Evolutionary conservation across 306 rosid genomes (phyloP), one percentile per base, ranked within the genome.

Genomic region (Erythrophleum fordii): DNA sequence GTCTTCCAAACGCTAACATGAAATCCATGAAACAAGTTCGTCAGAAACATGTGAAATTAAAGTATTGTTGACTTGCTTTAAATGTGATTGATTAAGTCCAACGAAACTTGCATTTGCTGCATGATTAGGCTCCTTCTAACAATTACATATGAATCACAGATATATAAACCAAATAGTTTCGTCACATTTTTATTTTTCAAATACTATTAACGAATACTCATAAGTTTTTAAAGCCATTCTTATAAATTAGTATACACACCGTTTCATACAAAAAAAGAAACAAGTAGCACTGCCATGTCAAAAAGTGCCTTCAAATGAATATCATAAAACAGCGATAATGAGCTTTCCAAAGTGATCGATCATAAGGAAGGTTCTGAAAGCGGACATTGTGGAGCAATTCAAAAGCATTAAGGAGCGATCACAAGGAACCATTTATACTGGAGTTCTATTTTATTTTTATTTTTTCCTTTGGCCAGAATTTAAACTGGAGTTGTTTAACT

Each of bases 321-420:
- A 16, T 26, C 16, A 17, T 2, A 31, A 6, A 26, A 69, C 7
- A 62, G 12, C 18, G 72, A n/a, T 62, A 60, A 58, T 5, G 31
- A 56, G 29, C 61, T 55, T 55, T 59, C 5, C 4, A 56, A 18
- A 62, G 44, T 16, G 66, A 59, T 12, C 2, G 31, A 42, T 23
- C 12, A 1, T 17, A 13, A 44, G 37, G 34, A 42, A 23, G 14
- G 6, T 48, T 44, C 55, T 23, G 5, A 13, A 5, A 11, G 70
- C 22, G 39, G 42, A 52, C 69, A 42, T 65, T 49, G 28, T n/a
- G 41, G 62, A 75, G 41, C 31, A 59, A 31, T 81, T 81, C 76
- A 81, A 73, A 73, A 8, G 42, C 28, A 42, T 52, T 6, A 52
- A 48, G 10, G 14, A 62, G 28, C 3, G 2, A 26, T 16, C 8